Percentiles rank a stretch among this genome's conserved stretches.
phyloP scores from a whole-genome alignment of 1,284 basidiomycete species.

The Apiotrichum veenhuisii region DNA sequence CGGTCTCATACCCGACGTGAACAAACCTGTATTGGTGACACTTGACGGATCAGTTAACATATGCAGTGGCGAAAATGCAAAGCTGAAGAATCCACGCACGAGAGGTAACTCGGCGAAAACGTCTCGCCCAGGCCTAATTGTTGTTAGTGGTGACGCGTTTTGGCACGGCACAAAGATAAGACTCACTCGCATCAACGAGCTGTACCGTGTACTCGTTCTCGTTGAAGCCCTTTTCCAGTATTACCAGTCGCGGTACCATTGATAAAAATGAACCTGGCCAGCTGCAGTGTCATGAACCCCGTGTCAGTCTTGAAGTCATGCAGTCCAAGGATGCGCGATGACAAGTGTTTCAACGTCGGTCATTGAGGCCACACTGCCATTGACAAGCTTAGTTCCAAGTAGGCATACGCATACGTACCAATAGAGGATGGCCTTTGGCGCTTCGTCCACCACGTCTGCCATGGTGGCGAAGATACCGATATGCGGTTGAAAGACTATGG shows the following conservation, averaged over 20 bases:
- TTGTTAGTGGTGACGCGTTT: no score
- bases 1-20: background rate
- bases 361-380: no score
- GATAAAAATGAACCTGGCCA: constrained; percentile 49
- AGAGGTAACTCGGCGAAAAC: constrained; percentile 49
- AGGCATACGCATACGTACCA: constrained; percentile 36
- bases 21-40: background rate
- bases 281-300: constrained; percentile 12
- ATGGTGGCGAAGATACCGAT: background rate
- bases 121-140: constrained; percentile 51
- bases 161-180: background rate
- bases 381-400: no score
- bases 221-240: constrained; percentile 50
- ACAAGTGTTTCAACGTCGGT: no score
- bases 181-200: constrained; percentile 46
- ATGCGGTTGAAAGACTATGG: background rate
- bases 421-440: constrained; percentile 47
- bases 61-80: background rate
- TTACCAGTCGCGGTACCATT: constrained; percentile 47
- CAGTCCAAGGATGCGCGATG: background rate
- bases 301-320: background rate
- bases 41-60: background rate
- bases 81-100: constrained; percentile 31
- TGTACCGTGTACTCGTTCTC: constrained; percentile 48
- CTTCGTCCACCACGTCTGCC: constrained; percentile 22